Percentiles rank a stretch among this genome's conserved stretches.
phyloP scores from a whole-genome alignment of 371 early-diverging fungal genomes.

The Choanephora cucurbitarum region DNA sequence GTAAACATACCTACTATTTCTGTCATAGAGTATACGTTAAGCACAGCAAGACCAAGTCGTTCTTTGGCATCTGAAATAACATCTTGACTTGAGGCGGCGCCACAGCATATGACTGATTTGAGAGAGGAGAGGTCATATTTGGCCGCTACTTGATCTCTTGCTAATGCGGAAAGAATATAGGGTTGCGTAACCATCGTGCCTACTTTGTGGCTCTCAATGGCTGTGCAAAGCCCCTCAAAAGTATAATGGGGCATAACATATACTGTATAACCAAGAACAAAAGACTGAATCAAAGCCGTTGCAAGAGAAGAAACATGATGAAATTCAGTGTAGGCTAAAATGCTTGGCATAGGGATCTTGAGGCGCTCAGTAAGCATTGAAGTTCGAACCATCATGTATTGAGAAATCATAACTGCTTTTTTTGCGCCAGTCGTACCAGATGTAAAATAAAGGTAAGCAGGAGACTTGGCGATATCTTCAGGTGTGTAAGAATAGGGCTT shows the following conservation, averaged over 20 bases:
- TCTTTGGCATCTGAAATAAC: slow-evolving; percentile 37
- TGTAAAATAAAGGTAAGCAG: slow-evolving; percentile 27
- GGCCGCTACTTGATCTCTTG: slow-evolving; percentile 58
- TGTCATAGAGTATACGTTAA: slow-evolving; percentile 68
- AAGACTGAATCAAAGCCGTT: not conserved
- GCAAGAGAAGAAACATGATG: slow-evolving; percentile 16
- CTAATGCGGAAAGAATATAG: slow-evolving; percentile 51
- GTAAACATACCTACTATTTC: slow-evolving; percentile 41
- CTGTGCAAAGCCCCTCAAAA: slow-evolving; percentile 45
- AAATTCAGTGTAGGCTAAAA: slow-evolving; percentile 10
- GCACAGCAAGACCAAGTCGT: slow-evolving; percentile 43
- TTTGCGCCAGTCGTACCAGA: slow-evolving; percentile 37
- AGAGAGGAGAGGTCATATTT: slow-evolving; percentile 64
- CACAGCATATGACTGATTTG: slow-evolving; percentile 57
- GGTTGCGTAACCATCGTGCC: slow-evolving; percentile 64
- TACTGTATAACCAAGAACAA: not conserved
- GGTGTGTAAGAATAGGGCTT: slow-evolving; percentile 6
- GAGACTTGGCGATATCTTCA: slow-evolving; percentile 11
- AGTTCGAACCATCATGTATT: not conserved
- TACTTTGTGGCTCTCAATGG: slow-evolving; percentile 61
- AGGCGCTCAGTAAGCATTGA: not conserved
- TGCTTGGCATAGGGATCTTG: not conserved
- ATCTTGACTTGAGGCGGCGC: slow-evolving; percentile 68
- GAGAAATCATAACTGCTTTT: slow-evolving; percentile 20
- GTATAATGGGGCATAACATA: slow-evolving; percentile 62